These are phyloP conservation scores for Suhomyces sp. DNA, from an alignment of 805 yeast genomes.

Conservation along the genomic window DNA sequence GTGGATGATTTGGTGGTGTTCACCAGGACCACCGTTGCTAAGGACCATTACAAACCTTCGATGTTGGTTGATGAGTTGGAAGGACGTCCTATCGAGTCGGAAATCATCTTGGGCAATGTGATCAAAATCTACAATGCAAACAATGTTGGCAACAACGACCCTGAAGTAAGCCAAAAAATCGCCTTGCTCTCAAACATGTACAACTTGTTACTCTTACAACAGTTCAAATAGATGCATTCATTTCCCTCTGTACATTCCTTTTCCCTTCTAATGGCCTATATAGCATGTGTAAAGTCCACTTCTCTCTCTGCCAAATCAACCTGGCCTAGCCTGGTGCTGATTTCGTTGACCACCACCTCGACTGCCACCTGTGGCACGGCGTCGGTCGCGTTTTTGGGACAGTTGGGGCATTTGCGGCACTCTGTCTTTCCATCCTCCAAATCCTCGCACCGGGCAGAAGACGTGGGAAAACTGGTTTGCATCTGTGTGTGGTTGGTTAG, in stretches of 20 bases:
- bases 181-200: slow-evolving; percentile 11
- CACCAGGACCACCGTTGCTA: slow-evolving; percentile 42
- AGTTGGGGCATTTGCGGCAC: slow-evolving; percentile 31
- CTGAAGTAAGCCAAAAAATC: slow-evolving; percentile 7
- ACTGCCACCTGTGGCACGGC: slow-evolving; percentile 9
- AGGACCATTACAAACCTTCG: slow-evolving; percentile 61
- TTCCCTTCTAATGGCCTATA: not conserved
- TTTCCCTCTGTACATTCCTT: not conserved
- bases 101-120: slow-evolving; percentile 63
- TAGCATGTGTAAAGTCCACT: slow-evolving; percentile 1
- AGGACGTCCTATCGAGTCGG: slow-evolving; percentile 67
- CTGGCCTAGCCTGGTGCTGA: slow-evolving; percentile 5
- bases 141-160: slow-evolving; percentile 1
- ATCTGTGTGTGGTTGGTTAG: not conserved
- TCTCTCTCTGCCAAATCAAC: not conserved
- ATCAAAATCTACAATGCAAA: slow-evolving; percentile 1
- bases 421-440: slow-evolving; percentile 19
- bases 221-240: not conserved
- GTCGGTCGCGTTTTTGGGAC: slow-evolving; percentile 13
- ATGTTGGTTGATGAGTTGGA: slow-evolving; percentile 69
- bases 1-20: slow-evolving; percentile 11
- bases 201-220: slow-evolving; percentile 4
- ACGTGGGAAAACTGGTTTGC: not conserved
- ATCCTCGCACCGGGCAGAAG: slow-evolving; percentile 4
- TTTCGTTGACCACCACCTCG: slow-evolving; percentile 6